Evolutionary conservation across 306 rosid species (phyloP).

Genomic region (Cicer cuneatum): DNA sequence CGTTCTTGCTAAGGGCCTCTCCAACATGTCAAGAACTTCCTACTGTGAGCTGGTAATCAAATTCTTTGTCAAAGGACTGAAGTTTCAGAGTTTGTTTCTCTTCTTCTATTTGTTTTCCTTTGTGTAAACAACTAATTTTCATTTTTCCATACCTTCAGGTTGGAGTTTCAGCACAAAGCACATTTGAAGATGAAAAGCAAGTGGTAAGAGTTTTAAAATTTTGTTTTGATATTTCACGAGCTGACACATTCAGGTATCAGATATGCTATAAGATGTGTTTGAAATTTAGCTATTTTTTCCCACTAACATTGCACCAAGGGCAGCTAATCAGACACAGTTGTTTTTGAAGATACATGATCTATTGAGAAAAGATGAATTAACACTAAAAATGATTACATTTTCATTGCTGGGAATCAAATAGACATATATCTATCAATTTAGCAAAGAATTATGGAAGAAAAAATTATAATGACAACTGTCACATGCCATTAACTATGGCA

Average conservation of each 20-base stretch:
- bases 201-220: constrained; percentile 55
- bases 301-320: neutral
- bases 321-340: constrained; percentile 3
- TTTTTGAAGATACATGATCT: neutral
- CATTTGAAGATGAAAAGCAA: constrained; percentile 56
- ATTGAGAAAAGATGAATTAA: constrained; percentile 3
- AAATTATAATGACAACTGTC: neutral
- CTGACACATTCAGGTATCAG: neutral
- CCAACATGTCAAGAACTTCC: constrained; percentile 66
- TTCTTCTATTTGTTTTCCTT: constrained; percentile 28
- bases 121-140: constrained; percentile 29
- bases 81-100: constrained; percentile 12
- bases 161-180: constrained; percentile 55
- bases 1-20: constrained; percentile 75
- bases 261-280: neutral
- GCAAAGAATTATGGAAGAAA: neutral
- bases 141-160: constrained; percentile 49
- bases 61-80: constrained; percentile 29
- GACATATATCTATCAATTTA: neutral
- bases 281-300: neutral
- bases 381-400: neutral
- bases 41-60: constrained; percentile 68
- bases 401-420: neutral
- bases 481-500: neutral
- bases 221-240: neutral